Percentiles rank a stretch among this genome's conserved stretches.
These are phyloP conservation scores for Jacaranda copaia DNA, from an alignment of 257 asterid genomes.

Conservation along the genomic window DNA sequence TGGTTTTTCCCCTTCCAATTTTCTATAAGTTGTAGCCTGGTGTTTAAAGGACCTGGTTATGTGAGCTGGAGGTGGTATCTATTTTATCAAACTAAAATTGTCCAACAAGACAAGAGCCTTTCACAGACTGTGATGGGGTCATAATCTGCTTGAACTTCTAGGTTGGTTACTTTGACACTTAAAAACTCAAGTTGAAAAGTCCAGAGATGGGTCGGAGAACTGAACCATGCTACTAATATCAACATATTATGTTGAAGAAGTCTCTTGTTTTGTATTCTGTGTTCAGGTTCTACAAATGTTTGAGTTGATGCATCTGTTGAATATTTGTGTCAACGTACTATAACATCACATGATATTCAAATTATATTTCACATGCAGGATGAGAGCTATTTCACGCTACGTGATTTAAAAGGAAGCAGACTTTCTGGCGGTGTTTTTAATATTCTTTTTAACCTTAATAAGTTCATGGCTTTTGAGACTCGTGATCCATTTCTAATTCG, in stretches of 20 bases:
- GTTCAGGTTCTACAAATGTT: slow-evolving; percentile 13
- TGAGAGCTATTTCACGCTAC: slow-evolving; percentile 79
- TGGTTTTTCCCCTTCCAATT: slow-evolving; percentile 16
- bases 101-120: not conserved
- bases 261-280: not conserved
- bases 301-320: slow-evolving; percentile 19
- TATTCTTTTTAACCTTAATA: slow-evolving; percentile 95
- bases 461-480: slow-evolving; percentile 99
- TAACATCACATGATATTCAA: slow-evolving; percentile 29
- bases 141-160: slow-evolving; percentile 19
- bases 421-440: slow-evolving; percentile 93
- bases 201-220: slow-evolving; percentile 28
- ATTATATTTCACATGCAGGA: slow-evolving; percentile 61
- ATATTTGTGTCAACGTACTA: not conserved
- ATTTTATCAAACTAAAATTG: not conserved
- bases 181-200: not conserved
- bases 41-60: not conserved
- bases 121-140: not conserved
- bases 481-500: slow-evolving; percentile 99
- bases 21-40: not conserved
- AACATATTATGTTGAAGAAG: slow-evolving; percentile 20
- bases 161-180: slow-evolving; percentile 14
- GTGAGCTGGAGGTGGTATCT: slow-evolving; percentile 10
- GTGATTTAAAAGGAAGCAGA: slow-evolving; percentile 87
- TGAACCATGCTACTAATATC: slow-evolving; percentile 18